Evolutionary conservation across 2,329 filamentous ascomycete genomes (phyloP).

Genomic region (Sarocladium kiliense): DNA sequence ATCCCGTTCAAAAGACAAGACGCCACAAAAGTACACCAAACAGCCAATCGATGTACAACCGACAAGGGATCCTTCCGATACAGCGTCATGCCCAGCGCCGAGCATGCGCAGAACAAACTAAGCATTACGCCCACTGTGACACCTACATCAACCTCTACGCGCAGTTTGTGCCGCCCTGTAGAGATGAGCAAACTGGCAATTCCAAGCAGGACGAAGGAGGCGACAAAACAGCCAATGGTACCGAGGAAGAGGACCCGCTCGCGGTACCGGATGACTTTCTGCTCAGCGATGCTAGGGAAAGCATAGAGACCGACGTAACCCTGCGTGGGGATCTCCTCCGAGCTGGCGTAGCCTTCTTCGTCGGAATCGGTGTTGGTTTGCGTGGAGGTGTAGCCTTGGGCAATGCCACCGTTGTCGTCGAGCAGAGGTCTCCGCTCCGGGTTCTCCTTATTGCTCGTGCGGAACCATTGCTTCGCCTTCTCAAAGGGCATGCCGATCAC

Average conservation of each 20-base stretch:
- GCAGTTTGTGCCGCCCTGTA: constrained; percentile 63
- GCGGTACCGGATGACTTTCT: constrained; percentile 43
- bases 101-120: constrained; percentile 59
- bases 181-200: constrained; percentile 61
- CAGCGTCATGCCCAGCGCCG: constrained; percentile 54
- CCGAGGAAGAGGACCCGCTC: constrained; percentile 52
- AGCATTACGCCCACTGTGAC: constrained; percentile 64
- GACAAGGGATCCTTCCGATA: constrained; percentile 42
- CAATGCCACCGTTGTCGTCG: constrained; percentile 16
- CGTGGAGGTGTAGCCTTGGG: constrained; percentile 25
- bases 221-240: constrained; percentile 49
- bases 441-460: constrained; percentile 17
- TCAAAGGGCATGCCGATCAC: constrained; percentile 45
- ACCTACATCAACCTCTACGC: constrained; percentile 68
- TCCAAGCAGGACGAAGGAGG: constrained; percentile 57
- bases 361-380: constrained; percentile 32
- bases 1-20: constrained; percentile 39
- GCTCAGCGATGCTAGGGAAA: constrained; percentile 46
- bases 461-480: constrained; percentile 48
- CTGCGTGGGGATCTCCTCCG: constrained; percentile 40
- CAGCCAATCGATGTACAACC: constrained; percentile 35
- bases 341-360: constrained; percentile 47
- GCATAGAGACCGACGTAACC: constrained; percentile 53
- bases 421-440: constrained; percentile 25
- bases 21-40: constrained; percentile 30